A percentile compares a stretch with the other conserved stretches of the same genome.
phyloP scores from a whole-genome alignment of 331 rosid genomes.

The Malus hybrid region DNA sequence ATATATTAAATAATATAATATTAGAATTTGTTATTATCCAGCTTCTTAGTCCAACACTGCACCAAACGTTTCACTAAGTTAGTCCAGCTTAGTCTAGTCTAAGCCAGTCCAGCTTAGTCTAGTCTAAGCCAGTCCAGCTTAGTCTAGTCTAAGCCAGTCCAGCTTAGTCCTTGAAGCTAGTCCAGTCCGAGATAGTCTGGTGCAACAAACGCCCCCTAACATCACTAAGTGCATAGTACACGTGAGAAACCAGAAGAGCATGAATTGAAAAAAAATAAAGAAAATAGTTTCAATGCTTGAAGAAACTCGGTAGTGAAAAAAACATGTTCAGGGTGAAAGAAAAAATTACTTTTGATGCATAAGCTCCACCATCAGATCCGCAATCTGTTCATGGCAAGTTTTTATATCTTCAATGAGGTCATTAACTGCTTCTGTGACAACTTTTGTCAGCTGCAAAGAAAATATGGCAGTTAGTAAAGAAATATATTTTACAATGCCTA shows the following conservation, averaged over 20 bases:
- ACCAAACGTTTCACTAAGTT: too few species aligned
- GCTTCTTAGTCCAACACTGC: too few species aligned
- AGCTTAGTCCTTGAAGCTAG: too few species aligned
- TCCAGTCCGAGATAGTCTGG: too few species aligned
- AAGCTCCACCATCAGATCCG: conserved; percentile 9
- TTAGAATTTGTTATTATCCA: too few species aligned
- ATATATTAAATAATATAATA: too few species aligned
- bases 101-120: too few species aligned
- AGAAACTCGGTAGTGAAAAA: not conserved
- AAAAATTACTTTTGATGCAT: conserved; percentile 4
- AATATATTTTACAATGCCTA: too few species aligned
- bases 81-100: too few species aligned
- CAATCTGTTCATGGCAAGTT: conserved; percentile 14
- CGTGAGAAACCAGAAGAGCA: not conserved
- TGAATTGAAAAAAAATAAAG: not conserved
- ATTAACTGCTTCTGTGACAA: conserved; percentile 4
- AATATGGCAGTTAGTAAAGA: not conserved
- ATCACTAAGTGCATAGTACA: not conserved
- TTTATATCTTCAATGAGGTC: conserved; percentile 17
- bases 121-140: too few species aligned
- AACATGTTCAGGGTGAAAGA: not conserved
- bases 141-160: too few species aligned
- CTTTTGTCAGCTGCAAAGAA: not conserved
- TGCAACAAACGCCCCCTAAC: too few species aligned
- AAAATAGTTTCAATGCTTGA: not conserved